Conservation (phyloP, 1,284 basidiomycete species). For the Microbotryum lychnidis-dioicae region DNA sequence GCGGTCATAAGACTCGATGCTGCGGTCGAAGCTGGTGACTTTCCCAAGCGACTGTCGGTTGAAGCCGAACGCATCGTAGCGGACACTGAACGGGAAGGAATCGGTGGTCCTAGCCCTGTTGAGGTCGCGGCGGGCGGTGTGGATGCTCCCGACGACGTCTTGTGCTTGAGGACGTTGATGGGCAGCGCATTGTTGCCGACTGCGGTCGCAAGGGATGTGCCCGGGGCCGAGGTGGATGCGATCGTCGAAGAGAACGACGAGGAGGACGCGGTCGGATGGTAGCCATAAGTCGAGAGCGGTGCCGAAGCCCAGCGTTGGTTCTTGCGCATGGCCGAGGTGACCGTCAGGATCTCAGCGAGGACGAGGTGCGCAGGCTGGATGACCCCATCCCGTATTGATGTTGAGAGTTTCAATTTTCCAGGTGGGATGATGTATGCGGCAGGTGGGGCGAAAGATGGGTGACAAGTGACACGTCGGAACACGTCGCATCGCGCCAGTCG, state of each 20-base stretch:
- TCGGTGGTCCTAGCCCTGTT: too few relatives aligned
- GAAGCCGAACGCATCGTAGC: too few relatives aligned
- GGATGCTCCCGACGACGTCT: neutral
- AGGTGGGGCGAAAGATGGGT: too few relatives aligned
- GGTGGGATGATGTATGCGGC: too few relatives aligned
- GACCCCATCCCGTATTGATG: too few relatives aligned
- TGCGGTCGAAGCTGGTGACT: neutral
- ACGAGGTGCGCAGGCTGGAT: constrained; percentile 59
- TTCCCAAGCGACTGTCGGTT: neutral
- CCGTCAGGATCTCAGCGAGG: constrained; percentile 77
- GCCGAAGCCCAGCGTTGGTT: constrained; percentile 82
- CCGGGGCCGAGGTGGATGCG: neutral
- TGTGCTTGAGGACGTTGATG: constrained; percentile 51
- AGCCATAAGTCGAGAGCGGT: constrained; percentile 50
- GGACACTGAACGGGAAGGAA: too few relatives aligned
- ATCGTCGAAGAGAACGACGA: constrained; percentile 38
- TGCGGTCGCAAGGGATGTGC: neutral
- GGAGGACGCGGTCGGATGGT: constrained; percentile 46
- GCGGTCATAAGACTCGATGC: constrained; percentile 66
- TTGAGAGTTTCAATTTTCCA: too few relatives aligned
- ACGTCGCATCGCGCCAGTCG: too few relatives aligned
- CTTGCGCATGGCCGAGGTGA: constrained; percentile 94
- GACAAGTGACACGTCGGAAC: too few relatives aligned
- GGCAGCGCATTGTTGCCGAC: constrained; percentile 38
- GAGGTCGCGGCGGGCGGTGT: too few relatives aligned